Conservation (phyloP, 2,329 filamentous ascomycete genomes). For the Elsinoe perseae region DNA sequence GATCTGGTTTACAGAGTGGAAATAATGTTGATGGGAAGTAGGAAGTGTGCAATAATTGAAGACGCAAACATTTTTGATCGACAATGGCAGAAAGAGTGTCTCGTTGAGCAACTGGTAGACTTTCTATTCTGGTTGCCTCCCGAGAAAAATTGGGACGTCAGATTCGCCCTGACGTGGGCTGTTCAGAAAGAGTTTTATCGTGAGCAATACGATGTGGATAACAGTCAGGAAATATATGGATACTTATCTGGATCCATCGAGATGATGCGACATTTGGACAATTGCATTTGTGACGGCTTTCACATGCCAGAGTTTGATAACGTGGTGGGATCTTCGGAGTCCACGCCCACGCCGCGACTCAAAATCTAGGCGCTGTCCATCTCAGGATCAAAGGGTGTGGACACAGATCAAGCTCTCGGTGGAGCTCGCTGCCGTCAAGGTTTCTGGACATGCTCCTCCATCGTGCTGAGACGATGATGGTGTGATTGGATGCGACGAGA, state of each 20-base stretch:
- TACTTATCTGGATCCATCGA: not conserved
- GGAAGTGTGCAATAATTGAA: not conserved
- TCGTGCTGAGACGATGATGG: not conserved
- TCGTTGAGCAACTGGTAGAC: conserved; percentile 9
- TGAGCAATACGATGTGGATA: conserved; percentile 5
- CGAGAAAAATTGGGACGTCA: conserved; percentile 6
- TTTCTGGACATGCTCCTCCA: not conserved
- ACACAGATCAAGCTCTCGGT: not conserved
- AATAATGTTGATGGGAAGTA: not conserved
- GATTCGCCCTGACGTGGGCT: not conserved
- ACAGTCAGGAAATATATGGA: not conserved
- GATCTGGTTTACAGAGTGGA: not conserved
- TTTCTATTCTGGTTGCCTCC: conserved; percentile 7
- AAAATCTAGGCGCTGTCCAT: conserved; percentile 1
- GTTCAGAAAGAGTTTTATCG: conserved; percentile 3
- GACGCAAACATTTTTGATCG: not conserved
- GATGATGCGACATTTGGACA: not conserved
- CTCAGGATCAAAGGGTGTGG: conserved; percentile 7
- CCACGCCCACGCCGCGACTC: conserved; percentile 1
- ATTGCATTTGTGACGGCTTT: conserved; percentile 1
- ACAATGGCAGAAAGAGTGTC: not conserved
- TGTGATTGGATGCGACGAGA: not conserved
- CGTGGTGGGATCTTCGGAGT: conserved; percentile 10
- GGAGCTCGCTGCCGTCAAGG: not conserved
- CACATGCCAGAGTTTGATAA: conserved; percentile 2